These are phyloP conservation scores for Chlamydomonas incerta DNA, from an alignment of 139 green algal genomes.

Conservation along the genomic window DNA sequence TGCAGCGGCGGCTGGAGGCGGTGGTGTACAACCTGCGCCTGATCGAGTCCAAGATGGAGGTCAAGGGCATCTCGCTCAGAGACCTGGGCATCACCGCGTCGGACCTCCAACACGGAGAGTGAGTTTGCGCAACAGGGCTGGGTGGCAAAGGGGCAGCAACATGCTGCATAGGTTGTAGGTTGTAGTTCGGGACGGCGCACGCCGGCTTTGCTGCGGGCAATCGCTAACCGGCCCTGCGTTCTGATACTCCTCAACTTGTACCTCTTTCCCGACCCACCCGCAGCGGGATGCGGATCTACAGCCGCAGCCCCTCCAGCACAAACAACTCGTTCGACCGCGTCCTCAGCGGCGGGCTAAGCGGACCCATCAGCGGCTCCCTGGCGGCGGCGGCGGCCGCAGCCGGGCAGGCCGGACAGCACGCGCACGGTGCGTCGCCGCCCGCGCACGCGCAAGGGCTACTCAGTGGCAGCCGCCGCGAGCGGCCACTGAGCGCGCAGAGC, in stretches of 20 bases:
- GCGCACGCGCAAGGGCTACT: neutral
- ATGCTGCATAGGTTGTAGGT: no score
- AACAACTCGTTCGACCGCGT: constrained; percentile 10
- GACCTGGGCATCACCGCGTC: constrained; percentile 51
- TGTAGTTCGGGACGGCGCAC: no score
- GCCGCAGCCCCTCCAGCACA: constrained; percentile 28
- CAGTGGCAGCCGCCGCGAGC: constrained; percentile 31
- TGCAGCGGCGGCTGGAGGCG: constrained; percentile 79
- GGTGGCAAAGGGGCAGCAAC: no score
- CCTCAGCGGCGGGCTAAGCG: constrained; percentile 5
- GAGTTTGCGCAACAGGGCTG: neutral
- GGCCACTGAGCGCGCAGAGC: constrained; percentile 36
- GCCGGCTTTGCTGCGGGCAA: no score
- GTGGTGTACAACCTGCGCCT: constrained; percentile 62
- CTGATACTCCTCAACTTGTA: no score
- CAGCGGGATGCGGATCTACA: constrained; percentile 30
- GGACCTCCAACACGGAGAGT: constrained; percentile 38
- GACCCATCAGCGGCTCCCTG: neutral
- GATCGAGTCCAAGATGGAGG: constrained; percentile 67
- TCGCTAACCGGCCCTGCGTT: no score
- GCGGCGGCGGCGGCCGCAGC: neutral
- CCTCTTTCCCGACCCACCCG: no score
- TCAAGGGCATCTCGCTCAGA: constrained; percentile 50
- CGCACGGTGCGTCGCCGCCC: no score
- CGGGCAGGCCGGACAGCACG: no score